Evolutionary conservation across 208 protist genomes (phyloP), one percentile per base, ranked within the genome.

Genomic region (Crithidia fasciculata): DNA sequence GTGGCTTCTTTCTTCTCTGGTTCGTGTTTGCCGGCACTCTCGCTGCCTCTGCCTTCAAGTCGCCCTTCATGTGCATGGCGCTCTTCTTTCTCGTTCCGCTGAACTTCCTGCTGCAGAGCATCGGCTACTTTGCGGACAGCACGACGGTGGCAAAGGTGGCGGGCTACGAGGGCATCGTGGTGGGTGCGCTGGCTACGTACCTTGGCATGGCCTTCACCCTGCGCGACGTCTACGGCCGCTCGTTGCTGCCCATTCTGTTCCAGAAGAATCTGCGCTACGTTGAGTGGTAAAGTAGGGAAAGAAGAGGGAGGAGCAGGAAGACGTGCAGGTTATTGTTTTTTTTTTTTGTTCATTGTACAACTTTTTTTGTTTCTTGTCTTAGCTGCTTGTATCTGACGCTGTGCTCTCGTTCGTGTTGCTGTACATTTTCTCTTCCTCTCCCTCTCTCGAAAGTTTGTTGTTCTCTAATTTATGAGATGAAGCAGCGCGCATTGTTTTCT

Each of bases 131-230:
- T 16, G 45, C 56, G 28, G 69, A 60, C 37, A 83, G 69, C 69
- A 39, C 8, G 7, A 54, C 43, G 3, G 59, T 73, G 16, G 69
- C 70, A 6, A 74, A 78, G 45, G 78, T 81, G 12, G 84, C 78
- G 12, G 87, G 87, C 18, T 85, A 75, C 57, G 76, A 83, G 47
- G 87, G 87, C 6, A 78, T 92, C 28, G 8, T 89, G 16, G 82
- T 83, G 5, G 87, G 87, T 9, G 55, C 66, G 49, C 58, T 81
- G 28, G 84, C 88, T 0, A 65, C 85, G n/a, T 93, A 93, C 66
- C 55, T 86, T 5, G 80, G 78, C 18, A 74, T 88, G 41, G 83
- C 83, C 13, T 73, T 84, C 53, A 65, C 85, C 9, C 55, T 93
- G 28, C 69, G 80, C 43, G 83, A 87, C 19, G 72, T 80, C n/a